Conservation (phyloP, 805 yeast genomes). For the Torulaspora delbrueckii region DNA sequence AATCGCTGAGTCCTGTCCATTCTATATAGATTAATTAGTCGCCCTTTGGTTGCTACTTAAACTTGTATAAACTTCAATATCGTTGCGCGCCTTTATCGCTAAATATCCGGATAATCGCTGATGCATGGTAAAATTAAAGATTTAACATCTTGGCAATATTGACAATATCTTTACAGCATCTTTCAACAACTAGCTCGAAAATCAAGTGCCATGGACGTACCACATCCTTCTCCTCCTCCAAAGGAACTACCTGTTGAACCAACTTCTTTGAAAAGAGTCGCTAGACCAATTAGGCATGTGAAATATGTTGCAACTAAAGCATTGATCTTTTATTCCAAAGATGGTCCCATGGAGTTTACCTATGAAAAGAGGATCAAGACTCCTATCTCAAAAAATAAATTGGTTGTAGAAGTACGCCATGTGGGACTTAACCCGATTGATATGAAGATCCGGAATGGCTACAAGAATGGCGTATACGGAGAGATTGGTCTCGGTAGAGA, state of each 20-base stretch:
- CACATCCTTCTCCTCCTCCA: conserved; percentile 25
- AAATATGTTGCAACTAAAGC: conserved; percentile 47
- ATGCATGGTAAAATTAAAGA: not conserved
- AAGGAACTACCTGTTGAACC: conserved; percentile 25
- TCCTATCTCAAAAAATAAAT: conserved; percentile 44
- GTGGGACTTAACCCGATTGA: conserved; percentile 66
- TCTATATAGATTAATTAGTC: not conserved
- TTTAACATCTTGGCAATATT: not conserved
- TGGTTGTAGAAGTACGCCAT: conserved; percentile 55
- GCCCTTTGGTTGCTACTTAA: not conserved
- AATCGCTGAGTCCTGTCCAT: not conserved
- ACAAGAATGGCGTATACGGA: conserved; percentile 46
- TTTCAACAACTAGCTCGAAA: not conserved
- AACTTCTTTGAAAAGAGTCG: conserved; percentile 35
- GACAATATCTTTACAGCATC: not conserved
- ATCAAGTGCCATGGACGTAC: conserved; percentile 12
- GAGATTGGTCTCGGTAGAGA: conserved; percentile 69
- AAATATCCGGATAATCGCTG: not conserved
- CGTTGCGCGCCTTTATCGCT: not conserved
- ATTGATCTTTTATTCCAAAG: conserved; percentile 39
- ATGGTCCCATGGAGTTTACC: conserved; percentile 41
- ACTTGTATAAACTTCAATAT: not conserved
- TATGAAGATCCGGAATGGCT: conserved; percentile 53
- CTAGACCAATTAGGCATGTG: conserved; percentile 48
- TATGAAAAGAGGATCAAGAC: conserved; percentile 49